Conservation (phyloP, 176 grass and related monocot species). For the Alloteropsis semialata region DNA sequence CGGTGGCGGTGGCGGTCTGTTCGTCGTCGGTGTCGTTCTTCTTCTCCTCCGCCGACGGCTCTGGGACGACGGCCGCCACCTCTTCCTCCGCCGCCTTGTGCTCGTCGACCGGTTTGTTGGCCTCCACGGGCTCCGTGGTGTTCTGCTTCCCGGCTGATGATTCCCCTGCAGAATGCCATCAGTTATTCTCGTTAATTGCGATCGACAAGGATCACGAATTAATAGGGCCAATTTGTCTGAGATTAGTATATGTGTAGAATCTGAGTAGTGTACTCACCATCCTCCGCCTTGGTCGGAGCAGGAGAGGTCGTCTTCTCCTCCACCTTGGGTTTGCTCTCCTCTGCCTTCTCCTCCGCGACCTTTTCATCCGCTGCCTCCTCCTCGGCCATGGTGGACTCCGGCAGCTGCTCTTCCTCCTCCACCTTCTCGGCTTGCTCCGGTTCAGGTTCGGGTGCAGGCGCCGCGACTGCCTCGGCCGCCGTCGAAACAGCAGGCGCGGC, state of each 20-base stretch:
- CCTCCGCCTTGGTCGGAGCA: constrained; percentile 1
- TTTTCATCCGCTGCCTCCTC: neutral
- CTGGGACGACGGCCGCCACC: neutral
- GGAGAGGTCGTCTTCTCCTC: neutral
- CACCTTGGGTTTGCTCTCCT: constrained; percentile 16
- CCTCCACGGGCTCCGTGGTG: constrained; percentile 33
- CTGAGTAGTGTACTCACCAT: neutral
- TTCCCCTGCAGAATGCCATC: constrained; percentile 21
- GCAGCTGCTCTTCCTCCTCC: constrained; percentile 14
- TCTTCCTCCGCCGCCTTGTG: constrained; percentile 10
- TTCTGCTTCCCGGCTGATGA: constrained; percentile 42
- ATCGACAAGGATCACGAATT: too few species aligned
- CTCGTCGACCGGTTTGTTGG: constrained; percentile 19
- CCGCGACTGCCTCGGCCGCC: neutral
- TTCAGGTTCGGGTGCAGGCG: neutral
- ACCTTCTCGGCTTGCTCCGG: neutral
- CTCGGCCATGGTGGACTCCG: constrained; percentile 27
- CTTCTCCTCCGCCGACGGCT: neutral
- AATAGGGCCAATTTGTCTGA: neutral
- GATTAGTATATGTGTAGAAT: neutral
- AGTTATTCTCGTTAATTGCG: neutral
- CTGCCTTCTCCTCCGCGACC: neutral
- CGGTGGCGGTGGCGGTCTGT: neutral
- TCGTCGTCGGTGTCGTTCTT: neutral
- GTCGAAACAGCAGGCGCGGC: neutral